phyloP scores from a whole-genome alignment of 257 asterid species.

The Penstemon eatonii region DNA sequence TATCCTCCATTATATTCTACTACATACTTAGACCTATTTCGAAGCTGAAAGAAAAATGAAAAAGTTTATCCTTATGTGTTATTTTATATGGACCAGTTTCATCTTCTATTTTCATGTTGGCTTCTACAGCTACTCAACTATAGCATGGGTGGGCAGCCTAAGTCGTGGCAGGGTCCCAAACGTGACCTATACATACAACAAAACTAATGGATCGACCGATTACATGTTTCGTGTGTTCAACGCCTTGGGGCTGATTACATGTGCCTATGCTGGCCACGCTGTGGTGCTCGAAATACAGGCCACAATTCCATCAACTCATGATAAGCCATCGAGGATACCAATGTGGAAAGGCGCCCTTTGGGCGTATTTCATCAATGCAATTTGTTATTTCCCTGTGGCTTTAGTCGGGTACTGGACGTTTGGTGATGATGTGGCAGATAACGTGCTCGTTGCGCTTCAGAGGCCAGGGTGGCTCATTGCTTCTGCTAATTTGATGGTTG shows the following conservation, averaged over 20 bases:
- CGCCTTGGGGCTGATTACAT: slow-evolving; percentile 51
- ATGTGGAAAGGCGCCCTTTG: slow-evolving; percentile 59
- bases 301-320: slow-evolving; percentile 57
- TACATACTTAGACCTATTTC: too few species aligned
- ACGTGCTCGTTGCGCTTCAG: slow-evolving; percentile 46
- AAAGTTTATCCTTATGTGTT: too few species aligned
- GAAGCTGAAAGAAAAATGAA: too few species aligned
- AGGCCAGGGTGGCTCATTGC: slow-evolving; percentile 60
- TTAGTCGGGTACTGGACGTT: slow-evolving; percentile 57
- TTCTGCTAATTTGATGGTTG: slow-evolving; percentile 18
- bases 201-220: slow-evolving; percentile 34
- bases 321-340: slow-evolving; percentile 48
- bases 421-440: slow-evolving; percentile 49
- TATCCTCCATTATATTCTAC: too few species aligned
- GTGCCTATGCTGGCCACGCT: slow-evolving; percentile 57
- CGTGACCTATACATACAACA: slow-evolving; percentile 48
- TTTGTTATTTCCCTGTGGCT: slow-evolving; percentile 57
- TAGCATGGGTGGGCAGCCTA: slow-evolving; percentile 56
- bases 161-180: slow-evolving; percentile 38
- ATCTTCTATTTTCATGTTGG: not conserved
- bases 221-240: slow-evolving; percentile 45
- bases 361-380: slow-evolving; percentile 49
- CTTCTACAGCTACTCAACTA: slow-evolving; percentile 51
- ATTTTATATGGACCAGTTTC: too few species aligned
- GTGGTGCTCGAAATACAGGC: slow-evolving; percentile 62